Conservation (phyloP, 1,139 yeast genomes). For the Candida neerlandica region DNA sequence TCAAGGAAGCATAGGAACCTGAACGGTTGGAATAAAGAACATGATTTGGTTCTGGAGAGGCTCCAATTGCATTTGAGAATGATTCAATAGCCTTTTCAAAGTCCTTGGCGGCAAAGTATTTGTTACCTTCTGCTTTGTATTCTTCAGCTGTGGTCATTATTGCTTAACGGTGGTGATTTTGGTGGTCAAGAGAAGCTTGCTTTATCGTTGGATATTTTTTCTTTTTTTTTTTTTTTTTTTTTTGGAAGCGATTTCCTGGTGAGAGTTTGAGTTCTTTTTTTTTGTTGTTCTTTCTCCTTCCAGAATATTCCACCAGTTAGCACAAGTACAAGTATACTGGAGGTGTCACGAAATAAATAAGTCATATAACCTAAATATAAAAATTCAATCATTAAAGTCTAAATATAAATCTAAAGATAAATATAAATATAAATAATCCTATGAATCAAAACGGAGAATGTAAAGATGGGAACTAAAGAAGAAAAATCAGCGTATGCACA, state of each 20-base stretch:
- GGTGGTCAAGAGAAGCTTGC: not conserved
- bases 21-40: conserved; percentile 92
- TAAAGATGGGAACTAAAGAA: not conserved
- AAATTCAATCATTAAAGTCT: not conserved
- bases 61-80: conserved; percentile 86
- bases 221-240: conserved; percentile 3
- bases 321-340: too few relatives aligned
- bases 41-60: conserved; percentile 81
- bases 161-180: not conserved
- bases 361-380: too few relatives aligned
- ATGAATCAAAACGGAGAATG: not conserved
- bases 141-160: conserved; percentile 63
- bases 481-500: not conserved
- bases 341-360: too few relatives aligned
- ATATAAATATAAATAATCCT: not conserved
- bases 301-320: conserved; percentile 4
- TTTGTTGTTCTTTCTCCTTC: conserved; percentile 3
- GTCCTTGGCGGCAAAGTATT: conserved; percentile 87
- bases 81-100: conserved; percentile 76
- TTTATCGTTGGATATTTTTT: not conserved
- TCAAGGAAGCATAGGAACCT: conserved; percentile 85
- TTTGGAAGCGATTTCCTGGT: not conserved
- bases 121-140: conserved; percentile 82
- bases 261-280: not conserved
- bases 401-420: not conserved